A percentile compares a stretch with the other conserved stretches of the same genome.
phyloP scores from a whole-genome alignment of 768 basidiomycete species.

The Gautieria morchelliformis region DNA sequence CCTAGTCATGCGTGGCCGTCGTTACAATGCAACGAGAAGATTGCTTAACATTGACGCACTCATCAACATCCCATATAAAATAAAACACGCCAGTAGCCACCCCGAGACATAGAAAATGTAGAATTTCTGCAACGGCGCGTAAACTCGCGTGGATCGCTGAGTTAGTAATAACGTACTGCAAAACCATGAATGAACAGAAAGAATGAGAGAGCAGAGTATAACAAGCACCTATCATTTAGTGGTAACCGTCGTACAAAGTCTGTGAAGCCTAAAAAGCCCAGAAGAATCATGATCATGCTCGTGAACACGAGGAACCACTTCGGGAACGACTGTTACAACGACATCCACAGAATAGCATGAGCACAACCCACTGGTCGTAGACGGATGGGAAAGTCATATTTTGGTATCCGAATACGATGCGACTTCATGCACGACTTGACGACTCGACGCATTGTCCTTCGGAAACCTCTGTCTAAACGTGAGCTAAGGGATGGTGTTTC shows the following conservation, averaged over 20 bases:
- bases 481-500: not conserved
- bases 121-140: slow-evolving; percentile 29
- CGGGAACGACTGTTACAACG: not conserved
- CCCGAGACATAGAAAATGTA: slow-evolving; percentile 71
- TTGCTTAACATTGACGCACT: slow-evolving; percentile 38
- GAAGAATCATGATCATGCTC: slow-evolving; percentile 50
- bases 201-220: not conserved
- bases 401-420: slow-evolving; percentile 48
- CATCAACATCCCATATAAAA: slow-evolving; percentile 81
- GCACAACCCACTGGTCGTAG: slow-evolving; percentile 49
- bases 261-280: slow-evolving; percentile 73
- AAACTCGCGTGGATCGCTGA: not conserved
- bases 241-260: slow-evolving; percentile 55
- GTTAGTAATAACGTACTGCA: slow-evolving; percentile 1
- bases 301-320: slow-evolving; percentile 83
- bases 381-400: slow-evolving; percentile 61
- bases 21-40: not conserved
- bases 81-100: slow-evolving; percentile 75
- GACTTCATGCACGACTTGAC: slow-evolving; percentile 66
- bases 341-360: slow-evolving; percentile 2
- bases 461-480: not conserved
- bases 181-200: not conserved
- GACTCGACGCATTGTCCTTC: slow-evolving; percentile 11
- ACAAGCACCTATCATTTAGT: slow-evolving; percentile 47
- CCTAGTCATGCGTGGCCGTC: slow-evolving; percentile 28